Conservation (phyloP, 495 filamentous ascomycete genomes). For the Chlorociboria aeruginascens region DNA sequence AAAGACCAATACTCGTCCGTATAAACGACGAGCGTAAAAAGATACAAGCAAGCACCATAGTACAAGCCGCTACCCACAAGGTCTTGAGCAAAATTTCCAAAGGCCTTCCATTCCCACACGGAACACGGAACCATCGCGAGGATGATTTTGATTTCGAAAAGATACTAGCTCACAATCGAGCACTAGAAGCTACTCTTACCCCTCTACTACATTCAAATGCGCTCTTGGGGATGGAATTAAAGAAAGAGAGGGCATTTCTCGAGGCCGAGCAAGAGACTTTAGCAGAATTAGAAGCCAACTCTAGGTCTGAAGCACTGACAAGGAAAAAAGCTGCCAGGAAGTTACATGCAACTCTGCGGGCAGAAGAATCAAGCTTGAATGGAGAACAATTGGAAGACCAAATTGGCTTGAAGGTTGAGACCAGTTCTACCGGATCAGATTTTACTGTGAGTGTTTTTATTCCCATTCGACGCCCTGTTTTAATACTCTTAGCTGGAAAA, state of each 20-base stretch:
- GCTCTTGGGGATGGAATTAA: slow-evolving; percentile 41
- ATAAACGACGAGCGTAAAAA: slow-evolving; percentile 42
- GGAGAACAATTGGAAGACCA: slow-evolving; percentile 16
- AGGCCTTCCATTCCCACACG: slow-evolving; percentile 44
- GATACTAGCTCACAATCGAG: slow-evolving; percentile 42
- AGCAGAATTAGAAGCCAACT: slow-evolving; percentile 41
- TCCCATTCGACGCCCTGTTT: slow-evolving; percentile 25
- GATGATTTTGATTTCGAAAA: slow-evolving; percentile 48
- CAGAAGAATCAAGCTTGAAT: slow-evolving; percentile 11
- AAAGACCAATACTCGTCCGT: slow-evolving; percentile 42
- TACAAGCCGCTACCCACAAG: slow-evolving; percentile 13
- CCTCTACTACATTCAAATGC: slow-evolving; percentile 41
- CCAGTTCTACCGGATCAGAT: slow-evolving; percentile 8
- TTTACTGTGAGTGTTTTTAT: slow-evolving; percentile 6
- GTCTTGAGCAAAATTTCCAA: slow-evolving; percentile 15
- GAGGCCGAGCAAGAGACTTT: slow-evolving; percentile 36
- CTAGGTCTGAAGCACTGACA: slow-evolving; percentile 33
- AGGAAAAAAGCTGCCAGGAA: slow-evolving; percentile 35
- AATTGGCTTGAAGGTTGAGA: slow-evolving; percentile 21
- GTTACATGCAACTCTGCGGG: slow-evolving; percentile 12
- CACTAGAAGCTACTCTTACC: slow-evolving; percentile 38
- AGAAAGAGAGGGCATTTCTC: slow-evolving; percentile 39
- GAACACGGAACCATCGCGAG: slow-evolving; percentile 30
- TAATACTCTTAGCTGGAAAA: slow-evolving; percentile 13
- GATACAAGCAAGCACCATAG: slow-evolving; percentile 37